Conservation (phyloP, 169 alveolate species). For the Plasmodium inui region DNA sequence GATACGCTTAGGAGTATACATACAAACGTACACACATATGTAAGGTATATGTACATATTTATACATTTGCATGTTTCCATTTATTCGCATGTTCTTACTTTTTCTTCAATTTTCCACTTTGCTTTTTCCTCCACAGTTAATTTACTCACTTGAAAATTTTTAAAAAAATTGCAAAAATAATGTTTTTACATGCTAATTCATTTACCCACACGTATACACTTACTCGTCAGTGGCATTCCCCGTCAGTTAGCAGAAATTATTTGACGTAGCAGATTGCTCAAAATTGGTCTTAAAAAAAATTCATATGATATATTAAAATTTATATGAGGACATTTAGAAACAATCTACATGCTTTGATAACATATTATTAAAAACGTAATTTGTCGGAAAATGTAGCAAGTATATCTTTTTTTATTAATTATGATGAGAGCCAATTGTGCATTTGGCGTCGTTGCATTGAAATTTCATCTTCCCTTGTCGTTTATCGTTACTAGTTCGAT, state of each 20-base stretch:
- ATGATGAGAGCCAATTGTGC: constrained; percentile 7
- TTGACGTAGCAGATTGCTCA: constrained; percentile 11
- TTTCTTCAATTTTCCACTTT: constrained; percentile 1
- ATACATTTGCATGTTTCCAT: constrained; percentile 11
- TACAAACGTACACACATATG: background rate
- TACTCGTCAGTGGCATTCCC: constrained; percentile 9
- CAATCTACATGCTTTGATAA: constrained; percentile 41
- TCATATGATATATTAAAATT: constrained; percentile 50
- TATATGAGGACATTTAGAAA: constrained; percentile 69
- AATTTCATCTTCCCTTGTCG: constrained; percentile 3
- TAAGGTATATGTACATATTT: constrained; percentile 15
- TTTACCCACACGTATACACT: background rate
- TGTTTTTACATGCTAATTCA: background rate
- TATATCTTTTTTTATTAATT: constrained; percentile 13
- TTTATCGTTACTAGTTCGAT: background rate
- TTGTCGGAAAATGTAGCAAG: constrained; percentile 27
- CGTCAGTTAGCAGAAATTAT: constrained; percentile 15
- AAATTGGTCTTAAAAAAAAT: constrained; percentile 20
- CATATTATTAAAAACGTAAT: constrained; percentile 27
- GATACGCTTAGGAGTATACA: background rate
- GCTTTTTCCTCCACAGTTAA: constrained; percentile 15
- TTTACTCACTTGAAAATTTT: constrained; percentile 28
- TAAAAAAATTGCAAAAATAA: constrained; percentile 30
- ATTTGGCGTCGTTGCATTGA: constrained; percentile 27
- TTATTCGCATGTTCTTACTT: background rate